Conservation (phyloP, 2,329 filamentous ascomycete genomes). For the Epichloe festucae region DNA sequence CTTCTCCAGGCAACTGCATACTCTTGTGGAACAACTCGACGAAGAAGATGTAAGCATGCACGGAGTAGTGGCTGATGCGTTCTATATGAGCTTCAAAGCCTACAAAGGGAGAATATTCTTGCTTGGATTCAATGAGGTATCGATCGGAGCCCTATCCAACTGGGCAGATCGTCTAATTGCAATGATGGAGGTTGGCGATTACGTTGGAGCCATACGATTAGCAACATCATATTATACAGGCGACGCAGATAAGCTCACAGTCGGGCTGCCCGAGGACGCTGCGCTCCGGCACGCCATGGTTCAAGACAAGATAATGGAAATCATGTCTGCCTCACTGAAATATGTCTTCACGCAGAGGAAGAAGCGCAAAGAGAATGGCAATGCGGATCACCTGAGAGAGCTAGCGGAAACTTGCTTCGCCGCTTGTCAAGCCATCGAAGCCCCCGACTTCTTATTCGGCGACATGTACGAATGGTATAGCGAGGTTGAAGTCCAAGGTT, state of each 20-base stretch:
- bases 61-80: conserved; percentile 91
- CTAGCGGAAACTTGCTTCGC: conserved; percentile 73
- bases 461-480: conserved; percentile 86
- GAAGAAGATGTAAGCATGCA: conserved; percentile 84
- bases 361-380: conserved; percentile 28
- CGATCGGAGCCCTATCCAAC: conserved; percentile 84
- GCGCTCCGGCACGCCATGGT: conserved; percentile 66
- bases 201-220: conserved; percentile 78
- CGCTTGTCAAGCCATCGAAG: conserved; percentile 65
- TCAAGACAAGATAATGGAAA: conserved; percentile 77
- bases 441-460: conserved; percentile 78
- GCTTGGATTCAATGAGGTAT: conserved; percentile 85
- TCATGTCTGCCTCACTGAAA: conserved; percentile 82
- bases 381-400: conserved; percentile 54
- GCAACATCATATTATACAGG: conserved; percentile 89
- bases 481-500: conserved; percentile 54
- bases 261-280: conserved; percentile 81
- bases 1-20: conserved; percentile 77
- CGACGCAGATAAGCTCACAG: conserved; percentile 83
- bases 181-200: conserved; percentile 94
- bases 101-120: conserved; percentile 93
- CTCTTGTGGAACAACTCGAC: conserved; percentile 75
- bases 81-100: conserved; percentile 92
- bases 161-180: conserved; percentile 92
- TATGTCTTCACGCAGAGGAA: conserved; percentile 67